A percentile compares a stretch with the other conserved stretches of the same genome.
phyloP scores from a whole-genome alignment of 208 protist genomes.

The Trypanosoma rangeli region DNA sequence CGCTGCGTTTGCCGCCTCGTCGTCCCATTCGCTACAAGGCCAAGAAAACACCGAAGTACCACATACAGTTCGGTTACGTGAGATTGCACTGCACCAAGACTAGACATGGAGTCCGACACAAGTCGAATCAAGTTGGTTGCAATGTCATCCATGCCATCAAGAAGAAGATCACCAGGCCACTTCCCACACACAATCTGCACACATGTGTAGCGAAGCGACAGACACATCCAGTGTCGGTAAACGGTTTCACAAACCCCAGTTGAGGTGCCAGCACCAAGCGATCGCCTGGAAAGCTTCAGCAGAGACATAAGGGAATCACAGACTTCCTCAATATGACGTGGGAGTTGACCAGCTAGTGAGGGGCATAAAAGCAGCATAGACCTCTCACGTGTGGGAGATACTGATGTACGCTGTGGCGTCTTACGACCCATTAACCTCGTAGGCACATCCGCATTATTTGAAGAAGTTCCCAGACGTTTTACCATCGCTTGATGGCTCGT shows the following conservation, averaged over 20 bases:
- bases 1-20: neutral
- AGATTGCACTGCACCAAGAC: slow-evolving; percentile 6
- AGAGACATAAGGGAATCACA: slow-evolving; percentile 18
- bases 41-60: slow-evolving; percentile 23
- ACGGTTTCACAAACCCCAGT: neutral
- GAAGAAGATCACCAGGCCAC: slow-evolving; percentile 23
- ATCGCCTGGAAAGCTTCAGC: neutral
- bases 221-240: slow-evolving; percentile 18
- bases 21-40: slow-evolving; percentile 12
- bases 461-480: slow-evolving; percentile 36
- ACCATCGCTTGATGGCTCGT: slow-evolving; percentile 54
- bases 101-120: slow-evolving; percentile 4
- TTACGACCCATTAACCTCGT: slow-evolving; percentile 12
- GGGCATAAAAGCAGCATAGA: neutral
- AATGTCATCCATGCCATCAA: slow-evolving; percentile 22
- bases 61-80: slow-evolving; percentile 15
- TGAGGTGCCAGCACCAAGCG: neutral
- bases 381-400: neutral
- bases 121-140: slow-evolving; percentile 1
- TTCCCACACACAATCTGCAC: slow-evolving; percentile 17
- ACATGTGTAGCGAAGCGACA: slow-evolving; percentile 26
- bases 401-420: neutral
- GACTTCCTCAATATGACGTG: slow-evolving; percentile 24
- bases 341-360: slow-evolving; percentile 4
- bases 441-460: slow-evolving; percentile 32